Base-by-base conservation (phyloP, 108 stramenopile genomes). In the Skeletonema potamos region DNA sequence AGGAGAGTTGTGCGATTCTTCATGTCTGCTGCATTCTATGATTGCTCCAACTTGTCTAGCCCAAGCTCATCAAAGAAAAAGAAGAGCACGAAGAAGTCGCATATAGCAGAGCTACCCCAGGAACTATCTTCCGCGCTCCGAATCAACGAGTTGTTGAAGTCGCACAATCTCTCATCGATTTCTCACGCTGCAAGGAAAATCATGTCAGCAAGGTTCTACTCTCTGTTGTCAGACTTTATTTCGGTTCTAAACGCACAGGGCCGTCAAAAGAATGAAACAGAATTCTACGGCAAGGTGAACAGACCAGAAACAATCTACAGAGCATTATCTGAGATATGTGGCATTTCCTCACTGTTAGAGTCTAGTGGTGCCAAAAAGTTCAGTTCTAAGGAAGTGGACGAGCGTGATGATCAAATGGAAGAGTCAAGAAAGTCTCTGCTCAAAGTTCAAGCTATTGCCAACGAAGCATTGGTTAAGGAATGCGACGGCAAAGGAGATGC, bases 171-270 rank as follows among this genome's bases (percentile, higher is more conserved):
- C 7, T 41, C 33, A 17, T 57, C 62, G 5, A 62, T 79, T 46
- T 69, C 87, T 15, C 62, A 82, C 55, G 24, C 60, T n/a, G 55
- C 84, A 15, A 78, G 92, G 26, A 58, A 73, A 24, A 66, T 87
- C n/a, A 58, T 88, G 54, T 86, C 92, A 12, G 74, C 89, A 13
- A 79, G 89, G 43, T 94, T 87, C 66, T 94, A 82, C 75, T 90
- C 89, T 2, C 67, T 90, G 28, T 59, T 91, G 10, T 75, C 89
- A 8, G 92, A 92, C 28, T 77, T 71, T n/a, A 46, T 43, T 54
- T 60, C 68, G 12, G 64, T 37, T 1, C 44, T 81, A 30, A 65
- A 76, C 28, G 33, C 57, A 32, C 67, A 44, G 29, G 63, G 46
- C 36, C 67, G 62, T n/a, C 51, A 56, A 55, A 78, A 62, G 33